phyloP scores from a whole-genome alignment of 768 basidiomycete genomes.

The Lepiota brunneoincarnata region DNA sequence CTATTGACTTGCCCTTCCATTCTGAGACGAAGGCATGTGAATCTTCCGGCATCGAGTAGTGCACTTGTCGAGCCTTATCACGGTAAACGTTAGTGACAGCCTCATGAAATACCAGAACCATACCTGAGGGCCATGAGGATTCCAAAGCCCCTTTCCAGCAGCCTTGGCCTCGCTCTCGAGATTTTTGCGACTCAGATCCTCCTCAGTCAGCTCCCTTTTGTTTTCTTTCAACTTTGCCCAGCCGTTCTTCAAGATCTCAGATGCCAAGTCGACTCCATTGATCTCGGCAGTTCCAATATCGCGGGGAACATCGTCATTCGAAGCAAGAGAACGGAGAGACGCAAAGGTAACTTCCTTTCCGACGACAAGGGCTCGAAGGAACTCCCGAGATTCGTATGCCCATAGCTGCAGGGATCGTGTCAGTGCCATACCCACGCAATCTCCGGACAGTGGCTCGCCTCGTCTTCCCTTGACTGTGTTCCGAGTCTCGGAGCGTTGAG shows the following conservation, averaged over 20 bases:
- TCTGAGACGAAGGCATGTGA: constrained; percentile 86
- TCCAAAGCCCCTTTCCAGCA: constrained; percentile 84
- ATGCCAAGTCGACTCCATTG: constrained; percentile 66
- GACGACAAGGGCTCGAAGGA: constrained; percentile 77
- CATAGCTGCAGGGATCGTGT: constrained; percentile 54
- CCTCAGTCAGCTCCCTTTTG: constrained; percentile 80
- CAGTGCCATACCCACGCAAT: neutral
- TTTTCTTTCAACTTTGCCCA: constrained; percentile 92
- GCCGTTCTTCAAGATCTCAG: constrained; percentile 81
- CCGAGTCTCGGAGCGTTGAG: constrained; percentile 84
- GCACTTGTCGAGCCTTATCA: constrained; percentile 63
- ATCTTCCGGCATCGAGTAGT: constrained; percentile 87
- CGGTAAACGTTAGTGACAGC: constrained; percentile 6
- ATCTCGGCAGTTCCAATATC: constrained; percentile 80
- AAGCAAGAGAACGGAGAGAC: constrained; percentile 75
- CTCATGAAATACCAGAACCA: constrained; percentile 3
- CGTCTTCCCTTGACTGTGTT: constrained; percentile 81
- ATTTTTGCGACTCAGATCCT: constrained; percentile 69
- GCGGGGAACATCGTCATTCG: constrained; percentile 72
- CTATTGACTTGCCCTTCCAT: constrained; percentile 89
- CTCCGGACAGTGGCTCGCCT: constrained; percentile 43
- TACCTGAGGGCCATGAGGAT: constrained; percentile 74
- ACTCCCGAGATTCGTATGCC: constrained; percentile 94
- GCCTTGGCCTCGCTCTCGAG: constrained; percentile 74
- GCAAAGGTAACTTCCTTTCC: constrained; percentile 90